These are phyloP conservation scores for Cokeromyces recurvatus DNA, from an alignment of 371 early-diverging fungal genomes.

Conservation along the genomic window DNA sequence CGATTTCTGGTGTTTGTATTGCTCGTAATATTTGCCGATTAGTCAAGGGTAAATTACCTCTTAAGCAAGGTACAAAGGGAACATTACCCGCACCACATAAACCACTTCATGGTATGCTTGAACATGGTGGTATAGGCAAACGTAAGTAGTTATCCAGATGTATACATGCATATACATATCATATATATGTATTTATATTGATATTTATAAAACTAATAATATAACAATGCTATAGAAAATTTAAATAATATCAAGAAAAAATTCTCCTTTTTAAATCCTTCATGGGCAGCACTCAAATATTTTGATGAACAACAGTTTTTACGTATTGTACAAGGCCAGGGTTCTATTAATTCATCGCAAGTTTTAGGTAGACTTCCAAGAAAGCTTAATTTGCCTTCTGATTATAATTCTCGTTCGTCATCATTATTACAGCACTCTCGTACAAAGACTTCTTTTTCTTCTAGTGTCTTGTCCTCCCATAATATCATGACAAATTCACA, in stretches of 20 bases:
- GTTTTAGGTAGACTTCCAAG: conserved; percentile 26
- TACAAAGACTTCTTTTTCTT: neutral
- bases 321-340: conserved; percentile 28
- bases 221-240: conserved; percentile 8
- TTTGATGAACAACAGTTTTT: conserved; percentile 36
- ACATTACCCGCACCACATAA: conserved; percentile 31
- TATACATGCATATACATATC: no score
- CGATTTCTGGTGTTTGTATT: conserved; percentile 49
- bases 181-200: no score
- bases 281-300: conserved; percentile 36
- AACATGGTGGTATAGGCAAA: conserved; percentile 46
- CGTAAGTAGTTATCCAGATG: conserved; percentile 27
- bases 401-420: neutral
- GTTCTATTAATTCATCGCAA: conserved; percentile 18
- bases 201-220: no score
- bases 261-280: conserved; percentile 31
- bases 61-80: conserved; percentile 40
- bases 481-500: no score
- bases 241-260: conserved; percentile 20
- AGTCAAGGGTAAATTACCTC: conserved; percentile 42
- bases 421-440: conserved; percentile 3
- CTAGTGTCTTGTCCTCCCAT: neutral
- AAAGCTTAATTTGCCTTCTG: conserved; percentile 17
- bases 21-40: conserved; percentile 48
- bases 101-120: conserved; percentile 36